phyloP scores from a whole-genome alignment of 2,329 filamentous ascomycete species.

The Alternaria arborescens region DNA sequence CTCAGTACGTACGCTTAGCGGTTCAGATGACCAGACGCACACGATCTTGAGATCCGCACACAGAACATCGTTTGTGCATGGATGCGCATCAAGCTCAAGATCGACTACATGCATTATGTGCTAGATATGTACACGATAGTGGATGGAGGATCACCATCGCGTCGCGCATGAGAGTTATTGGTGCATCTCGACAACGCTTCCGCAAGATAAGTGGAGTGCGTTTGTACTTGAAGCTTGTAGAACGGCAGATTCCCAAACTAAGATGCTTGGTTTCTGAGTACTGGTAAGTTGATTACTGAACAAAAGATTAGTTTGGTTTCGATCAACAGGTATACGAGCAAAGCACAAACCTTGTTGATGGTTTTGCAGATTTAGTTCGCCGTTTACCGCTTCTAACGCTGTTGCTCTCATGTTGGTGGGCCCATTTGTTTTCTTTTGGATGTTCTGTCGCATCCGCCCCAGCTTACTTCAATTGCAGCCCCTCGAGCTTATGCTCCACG shows the following conservation, averaged over 20 bases:
- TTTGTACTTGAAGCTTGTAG: not conserved
- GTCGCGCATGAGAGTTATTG: not conserved
- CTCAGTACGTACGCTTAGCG: not conserved
- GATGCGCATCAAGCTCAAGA: not conserved
- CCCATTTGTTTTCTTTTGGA: not conserved
- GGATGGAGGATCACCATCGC: not conserved
- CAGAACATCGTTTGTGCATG: not conserved
- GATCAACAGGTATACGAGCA: not conserved
- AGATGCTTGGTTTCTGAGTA: not conserved
- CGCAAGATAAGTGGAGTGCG: not conserved
- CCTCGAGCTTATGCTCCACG: slow-evolving; percentile 73
- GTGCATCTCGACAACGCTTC: not conserved
- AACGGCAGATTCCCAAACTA: not conserved
- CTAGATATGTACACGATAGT: not conserved
- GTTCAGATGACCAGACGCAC: not conserved
- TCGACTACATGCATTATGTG: not conserved
- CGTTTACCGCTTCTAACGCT: not conserved
- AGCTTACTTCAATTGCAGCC: slow-evolving; percentile 50
- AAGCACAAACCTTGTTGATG: not conserved
- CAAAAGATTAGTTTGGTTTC: not conserved
- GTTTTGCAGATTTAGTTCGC: not conserved
- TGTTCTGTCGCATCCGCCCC: not conserved
- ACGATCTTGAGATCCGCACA: not conserved
- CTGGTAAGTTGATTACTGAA: not conserved
- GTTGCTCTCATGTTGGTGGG: not conserved